Conservation (phyloP, 108 stramenopile genomes). For the Nannochloropsis oceanica region DNA sequence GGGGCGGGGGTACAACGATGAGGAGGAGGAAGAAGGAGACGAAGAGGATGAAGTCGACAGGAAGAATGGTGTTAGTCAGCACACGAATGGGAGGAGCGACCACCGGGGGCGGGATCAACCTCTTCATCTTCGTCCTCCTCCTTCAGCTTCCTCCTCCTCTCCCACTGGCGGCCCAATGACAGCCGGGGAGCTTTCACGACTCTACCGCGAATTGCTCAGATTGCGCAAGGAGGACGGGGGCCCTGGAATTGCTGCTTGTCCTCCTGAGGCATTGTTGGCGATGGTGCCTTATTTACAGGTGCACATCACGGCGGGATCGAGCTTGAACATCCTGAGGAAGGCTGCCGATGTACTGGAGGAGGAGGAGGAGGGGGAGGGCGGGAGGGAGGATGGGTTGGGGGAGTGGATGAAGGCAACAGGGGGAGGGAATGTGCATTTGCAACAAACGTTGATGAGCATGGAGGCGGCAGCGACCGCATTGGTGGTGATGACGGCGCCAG, state of each 20-base stretch:
- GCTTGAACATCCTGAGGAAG: not conserved
- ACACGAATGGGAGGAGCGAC: not conserved
- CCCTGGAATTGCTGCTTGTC: not conserved
- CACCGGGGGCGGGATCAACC: not conserved
- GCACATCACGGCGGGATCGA: conserved; percentile 4
- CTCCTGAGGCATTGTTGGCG: not conserved
- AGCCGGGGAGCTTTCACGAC: not conserved
- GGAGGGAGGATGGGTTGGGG: not conserved
- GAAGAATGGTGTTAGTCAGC: not conserved
- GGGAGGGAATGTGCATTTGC: not conserved
- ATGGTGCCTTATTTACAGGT: not conserved
- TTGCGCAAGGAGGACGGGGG: not conserved
- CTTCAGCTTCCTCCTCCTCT: not conserved
- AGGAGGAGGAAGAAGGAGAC: not conserved
- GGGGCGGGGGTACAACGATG: not conserved
- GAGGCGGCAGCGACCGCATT: conserved; percentile 60
- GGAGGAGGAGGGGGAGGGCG: not conserved
- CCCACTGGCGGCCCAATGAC: not conserved
- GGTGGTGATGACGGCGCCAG: conserved; percentile 52
- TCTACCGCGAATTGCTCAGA: not conserved
- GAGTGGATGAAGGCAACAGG: not conserved
- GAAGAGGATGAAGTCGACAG: conserved; percentile 3
- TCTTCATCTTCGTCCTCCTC: not conserved
- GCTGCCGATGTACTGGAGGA: not conserved
- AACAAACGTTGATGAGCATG: conserved; percentile 9